Evolutionary conservation across 208 protist species (phyloP).

Genomic region (Leishmania lainsoni): DNA sequence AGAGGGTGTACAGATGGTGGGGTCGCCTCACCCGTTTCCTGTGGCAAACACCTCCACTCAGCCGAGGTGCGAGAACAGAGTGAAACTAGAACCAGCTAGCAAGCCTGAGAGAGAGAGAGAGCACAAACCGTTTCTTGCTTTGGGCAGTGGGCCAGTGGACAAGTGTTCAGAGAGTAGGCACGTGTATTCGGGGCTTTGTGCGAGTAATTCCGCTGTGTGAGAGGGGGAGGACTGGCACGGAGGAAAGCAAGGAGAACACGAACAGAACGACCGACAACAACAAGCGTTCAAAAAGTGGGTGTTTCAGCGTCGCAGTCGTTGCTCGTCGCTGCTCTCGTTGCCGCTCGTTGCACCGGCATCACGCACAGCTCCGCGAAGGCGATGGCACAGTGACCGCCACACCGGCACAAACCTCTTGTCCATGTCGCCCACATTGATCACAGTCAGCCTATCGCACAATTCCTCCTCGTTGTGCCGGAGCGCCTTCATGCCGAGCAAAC

Average conservation of each 20-base stretch:
- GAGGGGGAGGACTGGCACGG: not conserved
- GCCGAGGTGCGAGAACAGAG: not conserved
- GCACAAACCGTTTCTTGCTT: not conserved
- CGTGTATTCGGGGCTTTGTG: not conserved
- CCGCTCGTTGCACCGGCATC: not conserved
- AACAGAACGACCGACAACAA: not conserved
- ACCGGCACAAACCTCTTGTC: slow-evolving; percentile 82
- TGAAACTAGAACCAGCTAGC: not conserved
- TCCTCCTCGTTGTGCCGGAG: slow-evolving; percentile 39
- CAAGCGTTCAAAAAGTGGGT: not conserved
- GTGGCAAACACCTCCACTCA: not conserved
- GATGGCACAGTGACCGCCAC: slow-evolving; percentile 49
- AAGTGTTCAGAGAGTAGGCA: not conserved
- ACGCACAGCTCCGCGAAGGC: slow-evolving; percentile 24
- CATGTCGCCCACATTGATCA: slow-evolving; percentile 61
- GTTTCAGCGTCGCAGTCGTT: slow-evolving; percentile 2
- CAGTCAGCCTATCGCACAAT: slow-evolving; percentile 36
- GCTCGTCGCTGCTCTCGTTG: slow-evolving; percentile 8
- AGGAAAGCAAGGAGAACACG: not conserved
- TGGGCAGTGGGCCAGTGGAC: not conserved
- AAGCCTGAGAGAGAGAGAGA: not conserved
- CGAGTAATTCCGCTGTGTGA: not conserved
- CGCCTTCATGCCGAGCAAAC: slow-evolving; percentile 54
- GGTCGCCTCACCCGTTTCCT: not conserved
- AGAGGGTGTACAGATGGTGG: not conserved